These are phyloP conservation scores for Anisodus tanguticus DNA, from an alignment of 257 asterid species.

Conservation along the genomic window DNA sequence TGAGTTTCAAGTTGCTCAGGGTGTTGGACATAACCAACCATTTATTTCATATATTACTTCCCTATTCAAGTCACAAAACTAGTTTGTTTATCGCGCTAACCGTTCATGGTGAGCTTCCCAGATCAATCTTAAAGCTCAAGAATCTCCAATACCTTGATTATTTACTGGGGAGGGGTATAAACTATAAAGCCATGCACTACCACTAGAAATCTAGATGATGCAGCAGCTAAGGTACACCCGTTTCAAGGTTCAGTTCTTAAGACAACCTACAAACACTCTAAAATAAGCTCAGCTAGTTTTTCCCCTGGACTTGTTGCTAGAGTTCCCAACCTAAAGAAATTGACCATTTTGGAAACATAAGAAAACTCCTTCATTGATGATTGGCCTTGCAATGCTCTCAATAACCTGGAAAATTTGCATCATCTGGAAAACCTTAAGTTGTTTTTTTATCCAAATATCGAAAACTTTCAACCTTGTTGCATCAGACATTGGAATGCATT, in stretches of 20 bases:
- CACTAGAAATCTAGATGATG: slow-evolving; percentile 35
- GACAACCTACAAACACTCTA: slow-evolving; percentile 34
- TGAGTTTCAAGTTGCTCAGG: slow-evolving; percentile 37
- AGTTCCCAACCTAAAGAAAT: slow-evolving; percentile 36
- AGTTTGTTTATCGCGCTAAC: slow-evolving; percentile 37
- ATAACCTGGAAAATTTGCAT: slow-evolving; percentile 28
- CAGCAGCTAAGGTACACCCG: slow-evolving; percentile 36
- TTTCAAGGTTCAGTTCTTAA: slow-evolving; percentile 28
- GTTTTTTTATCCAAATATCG: slow-evolving; percentile 17
- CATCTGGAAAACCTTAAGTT: slow-evolving; percentile 33
- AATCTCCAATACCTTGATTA: slow-evolving; percentile 36
- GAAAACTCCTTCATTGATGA: slow-evolving; percentile 1
- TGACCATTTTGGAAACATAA: slow-evolving; percentile 35
- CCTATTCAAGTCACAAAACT: slow-evolving; percentile 30
- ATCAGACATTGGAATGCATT: slow-evolving; percentile 29
- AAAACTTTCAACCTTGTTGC: background rate
- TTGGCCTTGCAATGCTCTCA: slow-evolving; percentile 20
- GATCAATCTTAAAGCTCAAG: slow-evolving; percentile 36
- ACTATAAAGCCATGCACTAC: slow-evolving; percentile 17
- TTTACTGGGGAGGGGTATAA: slow-evolving; percentile 25
- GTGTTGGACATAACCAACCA: slow-evolving; percentile 31
- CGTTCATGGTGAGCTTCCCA: slow-evolving; percentile 28
- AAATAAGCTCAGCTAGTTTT: slow-evolving; percentile 32
- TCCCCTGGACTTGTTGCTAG: slow-evolving; percentile 22
- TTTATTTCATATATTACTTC: slow-evolving; percentile 31